Base-by-base conservation (phyloP, 805 yeast genomes). In the Komagataella pastoris region DNA sequence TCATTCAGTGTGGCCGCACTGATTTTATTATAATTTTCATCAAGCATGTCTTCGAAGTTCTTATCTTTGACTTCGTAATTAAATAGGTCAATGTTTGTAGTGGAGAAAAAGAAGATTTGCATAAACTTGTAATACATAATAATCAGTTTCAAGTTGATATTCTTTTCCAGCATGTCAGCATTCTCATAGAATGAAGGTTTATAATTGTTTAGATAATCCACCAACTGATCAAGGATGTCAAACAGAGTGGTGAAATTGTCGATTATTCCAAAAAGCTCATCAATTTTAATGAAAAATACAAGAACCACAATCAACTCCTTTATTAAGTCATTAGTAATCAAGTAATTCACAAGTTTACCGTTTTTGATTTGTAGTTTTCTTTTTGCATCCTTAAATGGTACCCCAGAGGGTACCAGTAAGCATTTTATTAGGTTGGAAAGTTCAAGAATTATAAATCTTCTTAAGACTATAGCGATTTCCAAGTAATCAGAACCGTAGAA, bases 61-160 rank as follows among this genome's bases (percentile, higher is more conserved):
- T 60, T 64, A 8, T 66, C 71, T 36, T 58, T 55, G n/a, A 77
- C 71, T 21, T 68, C 57, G 58, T 76, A 78, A 56, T 75, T 74
- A 54, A 70, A 68, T 12, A 68, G 57, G 57, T 74, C 78, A 45
- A 78, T 72, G 1, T 74, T 66, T 46, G 76, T 75, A 1, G 82
- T 76, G 10, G 80, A 70, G 53, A 65, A 71, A 58, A 65, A 77
- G 51, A 74, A 69, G 14, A 70, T 57, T 54, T 64, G 58, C 54
- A 67, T 56, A 49, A 63, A 55, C 61, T 66, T 53, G 55, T 63
- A 59, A 73, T 68, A 65, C 21, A 54, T 50, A 45, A 61, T 48
- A 24, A 66, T 50, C 44, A 54, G 54, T 19, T 54, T 55, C 46
- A 64, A 46, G 47, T 60, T 53, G 17, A 50, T 51, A 50, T 64